Evolutionary conservation across 768 basidiomycete species (phyloP), one percentile per base, ranked within the genome.

Genomic region (Crassisporium funariophilum): DNA sequence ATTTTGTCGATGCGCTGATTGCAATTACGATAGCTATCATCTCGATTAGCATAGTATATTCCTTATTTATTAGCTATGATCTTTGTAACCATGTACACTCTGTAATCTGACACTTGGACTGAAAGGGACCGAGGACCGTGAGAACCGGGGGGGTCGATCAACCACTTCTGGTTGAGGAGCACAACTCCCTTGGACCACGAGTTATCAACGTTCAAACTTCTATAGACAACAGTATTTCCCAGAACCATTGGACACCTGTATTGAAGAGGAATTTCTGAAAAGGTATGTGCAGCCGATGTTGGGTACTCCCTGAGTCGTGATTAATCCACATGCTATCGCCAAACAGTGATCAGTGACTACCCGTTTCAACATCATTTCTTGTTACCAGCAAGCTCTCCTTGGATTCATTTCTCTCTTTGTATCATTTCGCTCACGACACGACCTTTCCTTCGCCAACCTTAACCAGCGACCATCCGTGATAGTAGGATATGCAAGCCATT

Each of bases 401-500:
- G 37, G 45, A 55, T 50, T 39, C 42, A 46, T 58, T 56, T 54
- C 50, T 50, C 52, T 50, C 49, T 55, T 50, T 59, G 49, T 59
- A 55, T 56, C 55, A 54, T 48, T 55, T 51, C 50, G 49, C 52
- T 47, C 37, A 55, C 56, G 52, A 57, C 51, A 60, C 58, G 50
- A 52, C 47, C 50, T 41, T 47, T 55, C 36, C 22, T 42, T 47
- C 44, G 47, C 41, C 50, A 51, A 45, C 46, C 46, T 41, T 36
- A 21, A 46, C 39, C 41, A 31, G 47, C 50, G 47, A 20, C 52
- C 46, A 52, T 45, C 53, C 54, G 55, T 54, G 23, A 46, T 46
- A 49, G 48, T 53, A 62, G 55, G 58, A 57, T 66, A 92, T 92
- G 90, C 89, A 92, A 77, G 87, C 90, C 64, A 93, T 92, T 64